Percentiles rank a stretch among this genome's conserved stretches.
Conservation (phyloP, 495 filamentous ascomycete genomes). For the Amorphotheca resinae region DNA sequence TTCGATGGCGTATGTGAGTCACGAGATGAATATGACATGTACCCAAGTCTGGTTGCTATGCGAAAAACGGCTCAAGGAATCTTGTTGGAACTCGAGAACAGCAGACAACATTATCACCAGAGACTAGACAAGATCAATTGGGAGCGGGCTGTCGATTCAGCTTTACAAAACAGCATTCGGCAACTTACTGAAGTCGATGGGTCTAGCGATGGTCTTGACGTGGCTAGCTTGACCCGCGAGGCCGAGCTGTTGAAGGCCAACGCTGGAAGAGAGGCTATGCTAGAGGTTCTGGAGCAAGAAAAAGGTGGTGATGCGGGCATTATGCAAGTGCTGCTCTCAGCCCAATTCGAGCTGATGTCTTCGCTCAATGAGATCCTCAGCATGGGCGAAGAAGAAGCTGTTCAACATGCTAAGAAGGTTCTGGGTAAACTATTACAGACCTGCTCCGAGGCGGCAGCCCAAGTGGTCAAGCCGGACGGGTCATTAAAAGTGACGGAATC, state of each 20-base stretch:
- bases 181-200: slow-evolving; percentile 67
- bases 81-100: slow-evolving; percentile 74
- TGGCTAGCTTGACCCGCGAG: slow-evolving; percentile 62
- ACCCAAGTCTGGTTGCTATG: slow-evolving; percentile 55
- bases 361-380: slow-evolving; percentile 67
- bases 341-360: slow-evolving; percentile 83
- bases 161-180: slow-evolving; percentile 70
- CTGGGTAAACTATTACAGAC: slow-evolving; percentile 66
- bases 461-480: slow-evolving; percentile 85
- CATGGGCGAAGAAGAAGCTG: slow-evolving; percentile 71
- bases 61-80: slow-evolving; percentile 82
- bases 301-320: slow-evolving; percentile 64
- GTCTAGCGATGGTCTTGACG: slow-evolving; percentile 52
- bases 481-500: slow-evolving; percentile 37
- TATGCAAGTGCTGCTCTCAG: slow-evolving; percentile 69
- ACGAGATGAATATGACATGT: slow-evolving; percentile 55
- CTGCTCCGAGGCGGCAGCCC: slow-evolving; percentile 57
- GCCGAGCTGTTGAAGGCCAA: slow-evolving; percentile 71
- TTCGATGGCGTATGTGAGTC: slow-evolving; percentile 74
- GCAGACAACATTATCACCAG: slow-evolving; percentile 81
- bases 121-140: slow-evolving; percentile 65
- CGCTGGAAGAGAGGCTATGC: slow-evolving; percentile 70
- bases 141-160: slow-evolving; percentile 75
- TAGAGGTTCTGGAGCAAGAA: slow-evolving; percentile 72
- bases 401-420: slow-evolving; percentile 65